Evolutionary conservation across 148 eudicot species (phyloP).

Genomic region (Suaeda aralocaspica): DNA sequence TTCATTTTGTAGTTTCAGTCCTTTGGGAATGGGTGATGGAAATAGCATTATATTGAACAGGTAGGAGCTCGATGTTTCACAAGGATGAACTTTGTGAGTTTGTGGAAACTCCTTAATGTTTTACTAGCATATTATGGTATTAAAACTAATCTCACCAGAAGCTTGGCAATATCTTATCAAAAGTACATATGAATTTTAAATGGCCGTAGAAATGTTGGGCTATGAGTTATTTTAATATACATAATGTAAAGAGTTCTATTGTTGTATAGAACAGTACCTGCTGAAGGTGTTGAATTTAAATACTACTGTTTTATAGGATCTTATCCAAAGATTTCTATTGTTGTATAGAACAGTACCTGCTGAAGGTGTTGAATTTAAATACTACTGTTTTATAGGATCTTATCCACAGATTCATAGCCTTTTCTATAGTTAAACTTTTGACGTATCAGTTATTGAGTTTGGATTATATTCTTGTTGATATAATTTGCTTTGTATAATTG

Average conservation of each 20-base stretch:
- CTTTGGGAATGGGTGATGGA: background rate
- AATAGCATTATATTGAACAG: too few species aligned
- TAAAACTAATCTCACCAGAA: background rate
- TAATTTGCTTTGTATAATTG: too few species aligned
- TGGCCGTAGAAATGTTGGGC: background rate
- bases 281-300: too few species aligned
- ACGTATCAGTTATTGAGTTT: background rate
- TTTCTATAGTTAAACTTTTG: background rate
- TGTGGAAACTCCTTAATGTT: background rate
- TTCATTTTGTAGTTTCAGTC: background rate
- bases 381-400: background rate
- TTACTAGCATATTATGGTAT: too few species aligned
- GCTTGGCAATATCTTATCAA: background rate
- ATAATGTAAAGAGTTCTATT: too few species aligned
- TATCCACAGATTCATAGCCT: background rate
- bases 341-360: background rate
- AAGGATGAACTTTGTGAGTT: too few species aligned
- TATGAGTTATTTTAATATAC: background rate
- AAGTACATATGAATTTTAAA: background rate
- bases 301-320: background rate
- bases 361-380: too few species aligned
- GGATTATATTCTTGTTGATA: background rate
- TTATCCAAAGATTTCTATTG: background rate
- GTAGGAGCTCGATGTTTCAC: too few species aligned
- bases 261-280: background rate